Percentiles rank a stretch among this genome's conserved stretches.
phyloP scores from a whole-genome alignment of 352 stramenopile genomes.

The Globisporangium echinulatum region DNA sequence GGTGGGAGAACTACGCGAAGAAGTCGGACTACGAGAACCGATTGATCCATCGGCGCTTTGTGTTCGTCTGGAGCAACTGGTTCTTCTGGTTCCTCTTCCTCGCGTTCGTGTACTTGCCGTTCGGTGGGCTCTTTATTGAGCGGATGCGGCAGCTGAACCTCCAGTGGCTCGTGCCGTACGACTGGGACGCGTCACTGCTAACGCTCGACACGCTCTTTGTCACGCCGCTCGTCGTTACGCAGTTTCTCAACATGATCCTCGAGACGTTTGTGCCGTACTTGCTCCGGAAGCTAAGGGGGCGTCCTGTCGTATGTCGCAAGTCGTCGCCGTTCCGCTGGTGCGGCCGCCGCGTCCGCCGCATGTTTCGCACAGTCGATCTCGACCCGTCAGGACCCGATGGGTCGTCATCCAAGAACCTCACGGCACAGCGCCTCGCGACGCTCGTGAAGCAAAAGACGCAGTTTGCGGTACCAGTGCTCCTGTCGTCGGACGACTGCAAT shows the following conservation, averaged over 20 bases:
- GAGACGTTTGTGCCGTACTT: conserved; percentile 84
- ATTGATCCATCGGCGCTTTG: conserved; percentile 80
- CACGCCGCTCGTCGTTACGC: conserved; percentile 81
- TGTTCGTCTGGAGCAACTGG: conserved; percentile 90
- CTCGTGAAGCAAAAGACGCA: conserved; percentile 67
- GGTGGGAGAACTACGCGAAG: conserved; percentile 83
- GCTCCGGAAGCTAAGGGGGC: conserved; percentile 68
- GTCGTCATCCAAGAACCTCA: conserved; percentile 37
- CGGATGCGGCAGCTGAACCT: conserved; percentile 48
- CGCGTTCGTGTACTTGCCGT: conserved; percentile 87
- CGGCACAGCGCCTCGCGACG: conserved; percentile 50
- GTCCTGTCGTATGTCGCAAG: conserved; percentile 58
- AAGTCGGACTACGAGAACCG: conserved; percentile 86
- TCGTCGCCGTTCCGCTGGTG: conserved; percentile 58
- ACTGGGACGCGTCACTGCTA: conserved; percentile 62
- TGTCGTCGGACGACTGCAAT: conserved; percentile 76
- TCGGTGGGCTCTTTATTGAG: conserved; percentile 59
- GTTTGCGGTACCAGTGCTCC: conserved; percentile 58
- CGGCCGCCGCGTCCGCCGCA: conserved; percentile 27
- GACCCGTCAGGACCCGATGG: conserved; percentile 4
- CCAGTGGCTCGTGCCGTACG: conserved; percentile 53
- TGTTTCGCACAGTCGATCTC: conserved; percentile 16
- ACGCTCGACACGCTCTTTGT: conserved; percentile 86
- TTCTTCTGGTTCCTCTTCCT: conserved; percentile 90
- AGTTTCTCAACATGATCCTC: conserved; percentile 86